phyloP scores from a whole-genome alignment of 352 stramenopile species.

The Pythium guiyangense region DNA sequence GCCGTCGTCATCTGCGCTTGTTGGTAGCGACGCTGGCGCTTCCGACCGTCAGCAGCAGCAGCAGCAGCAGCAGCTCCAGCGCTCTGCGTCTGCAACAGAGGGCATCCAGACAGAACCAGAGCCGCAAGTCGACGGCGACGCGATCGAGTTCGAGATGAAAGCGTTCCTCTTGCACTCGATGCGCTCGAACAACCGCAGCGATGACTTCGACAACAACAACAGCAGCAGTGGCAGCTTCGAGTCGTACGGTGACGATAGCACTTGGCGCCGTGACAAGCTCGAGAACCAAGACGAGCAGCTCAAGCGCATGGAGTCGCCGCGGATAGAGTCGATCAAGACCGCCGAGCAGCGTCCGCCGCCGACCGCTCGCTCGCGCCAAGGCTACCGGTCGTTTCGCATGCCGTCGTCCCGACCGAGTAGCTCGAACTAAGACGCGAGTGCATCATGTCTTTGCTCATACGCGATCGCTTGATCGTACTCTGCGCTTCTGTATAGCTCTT shows the following conservation, averaged over 20 bases:
- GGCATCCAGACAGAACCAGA: slow-evolving; percentile 4
- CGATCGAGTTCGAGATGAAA: slow-evolving; percentile 60
- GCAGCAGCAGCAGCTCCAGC: slow-evolving; percentile 1
- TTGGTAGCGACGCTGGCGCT: too few relatives aligned
- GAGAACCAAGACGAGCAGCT: slow-evolving; percentile 16
- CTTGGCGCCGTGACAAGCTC: too few relatives aligned
- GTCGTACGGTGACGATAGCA: background rate
- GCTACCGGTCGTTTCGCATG: slow-evolving; percentile 52
- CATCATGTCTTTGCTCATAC: background rate
- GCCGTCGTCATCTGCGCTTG: background rate
- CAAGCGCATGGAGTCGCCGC: slow-evolving; percentile 29
- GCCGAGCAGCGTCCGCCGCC: slow-evolving; percentile 47
- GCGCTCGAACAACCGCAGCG: slow-evolving; percentile 1
- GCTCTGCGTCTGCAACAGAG: background rate
- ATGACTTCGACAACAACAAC: background rate
- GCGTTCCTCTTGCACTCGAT: slow-evolving; percentile 33
- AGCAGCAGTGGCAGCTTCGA: too few relatives aligned
- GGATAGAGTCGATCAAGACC: slow-evolving; percentile 36
- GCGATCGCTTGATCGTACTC: background rate
- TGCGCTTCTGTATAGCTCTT: background rate
- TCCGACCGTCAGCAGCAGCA: background rate
- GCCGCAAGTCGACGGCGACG: slow-evolving; percentile 24
- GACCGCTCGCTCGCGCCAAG: slow-evolving; percentile 34
- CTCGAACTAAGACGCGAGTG: slow-evolving; percentile 3
- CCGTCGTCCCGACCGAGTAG: slow-evolving; percentile 18